Evolutionary conservation across 1,139 yeast species (phyloP), one percentile per base, ranked within the genome.

Genomic region (Pichia sp.): DNA sequence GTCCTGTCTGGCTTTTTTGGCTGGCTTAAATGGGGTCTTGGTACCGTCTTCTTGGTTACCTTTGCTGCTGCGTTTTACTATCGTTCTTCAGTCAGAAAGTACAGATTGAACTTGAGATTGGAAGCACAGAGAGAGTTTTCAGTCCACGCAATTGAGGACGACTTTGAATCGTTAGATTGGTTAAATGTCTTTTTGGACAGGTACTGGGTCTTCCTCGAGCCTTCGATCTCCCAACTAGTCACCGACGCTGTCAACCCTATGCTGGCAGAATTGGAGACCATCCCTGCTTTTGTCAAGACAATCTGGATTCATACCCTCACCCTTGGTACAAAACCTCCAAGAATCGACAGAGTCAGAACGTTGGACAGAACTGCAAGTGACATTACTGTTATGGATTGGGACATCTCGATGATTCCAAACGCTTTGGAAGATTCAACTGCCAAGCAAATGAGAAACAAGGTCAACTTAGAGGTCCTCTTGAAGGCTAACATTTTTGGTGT

Each of bases 91-190:
- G 79, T 91, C 51, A 83, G 95, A 64, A 85, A 86, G 64, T 85
- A 92, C 71, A 81, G 98, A 65, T 77, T 85, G 7, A 68, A 73
- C 6, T 76, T 89, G 60, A 80, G 97, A 64, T 91, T 90, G 60
- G 84, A 81, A 57, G 87, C 95, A 27, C 92, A 90, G 66, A 83
- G 96, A 64, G 96, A 92, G 66, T 82, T 87, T 64, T 84, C 95
- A 16, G 82, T 90, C 52, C 82, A 83, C 66, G 79, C 81, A 54
- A 85, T 91, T 60, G 98, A 92, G 71, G 81, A 84, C 63, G 98
- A 92, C 67, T 85, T 85, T 63, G 99, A 93, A 72, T 79, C 96
- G 9, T 81, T 92, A 86, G 98, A 93, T 66, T 93, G 99, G 99
- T 75, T 89, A 62, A 93, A 93, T 70, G 80, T 83, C 42, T 86